Evolutionary conservation across 2,329 filamentous ascomycete genomes (phyloP).

Genomic region (Endocalyx cinctus): DNA sequence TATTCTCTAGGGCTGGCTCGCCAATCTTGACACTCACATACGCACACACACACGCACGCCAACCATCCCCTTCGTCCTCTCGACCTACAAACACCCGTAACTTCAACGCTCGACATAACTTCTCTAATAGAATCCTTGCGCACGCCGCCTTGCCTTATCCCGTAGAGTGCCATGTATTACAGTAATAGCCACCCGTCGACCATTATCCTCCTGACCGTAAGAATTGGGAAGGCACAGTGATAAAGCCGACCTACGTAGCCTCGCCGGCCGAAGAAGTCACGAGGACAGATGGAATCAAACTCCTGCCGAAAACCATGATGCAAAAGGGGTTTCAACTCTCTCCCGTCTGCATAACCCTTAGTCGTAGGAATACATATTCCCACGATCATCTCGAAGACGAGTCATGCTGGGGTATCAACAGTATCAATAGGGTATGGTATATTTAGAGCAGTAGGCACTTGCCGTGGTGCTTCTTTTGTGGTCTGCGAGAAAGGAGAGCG

Average conservation of each 20-base stretch:
- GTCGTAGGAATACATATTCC: constrained; percentile 23
- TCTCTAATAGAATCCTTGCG: constrained; percentile 22
- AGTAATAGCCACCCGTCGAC: constrained; percentile 20
- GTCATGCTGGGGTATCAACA: constrained; percentile 26
- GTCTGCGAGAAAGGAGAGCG: constrained; percentile 72
- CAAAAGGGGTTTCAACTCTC: constrained; percentile 26
- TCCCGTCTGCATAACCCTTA: constrained; percentile 24
- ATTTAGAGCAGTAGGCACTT: constrained; percentile 79
- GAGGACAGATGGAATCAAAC: constrained; percentile 28
- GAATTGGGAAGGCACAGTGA: constrained; percentile 19
- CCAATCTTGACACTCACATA: constrained; percentile 33
- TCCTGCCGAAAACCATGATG: constrained; percentile 29
- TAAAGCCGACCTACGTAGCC: constrained; percentile 23
- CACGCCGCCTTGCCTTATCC: constrained; percentile 18
- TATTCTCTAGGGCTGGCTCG: constrained; percentile 31
- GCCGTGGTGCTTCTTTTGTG: constrained; percentile 61
- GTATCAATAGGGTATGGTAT: constrained; percentile 23
- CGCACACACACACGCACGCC: constrained; percentile 26
- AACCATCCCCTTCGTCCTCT: constrained; percentile 14
- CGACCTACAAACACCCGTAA: too few species aligned
- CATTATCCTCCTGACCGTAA: constrained; percentile 24
- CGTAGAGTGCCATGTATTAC: constrained; percentile 20
- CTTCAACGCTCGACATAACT: too few species aligned
- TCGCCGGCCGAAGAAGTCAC: constrained; percentile 24
- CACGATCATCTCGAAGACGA: too few species aligned